Percentiles rank a stretch among this genome's conserved stretches.
These are phyloP conservation scores for Cucurbita pepo DNA, from an alignment of 306 rosid species.

Conservation along the genomic window DNA sequence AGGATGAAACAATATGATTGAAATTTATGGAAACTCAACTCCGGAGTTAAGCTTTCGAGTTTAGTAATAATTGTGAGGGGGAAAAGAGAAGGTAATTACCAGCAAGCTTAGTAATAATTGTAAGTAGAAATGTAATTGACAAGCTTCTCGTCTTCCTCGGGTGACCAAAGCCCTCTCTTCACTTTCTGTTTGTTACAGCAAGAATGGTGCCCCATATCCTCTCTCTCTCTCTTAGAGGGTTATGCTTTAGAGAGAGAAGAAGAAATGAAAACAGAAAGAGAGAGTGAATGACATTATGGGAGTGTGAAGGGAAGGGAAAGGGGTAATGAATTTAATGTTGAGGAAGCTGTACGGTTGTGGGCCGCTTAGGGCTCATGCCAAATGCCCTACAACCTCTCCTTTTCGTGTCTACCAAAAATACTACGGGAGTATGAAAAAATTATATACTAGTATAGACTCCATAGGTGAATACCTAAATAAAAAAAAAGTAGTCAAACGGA, in stretches of 20 bases:
- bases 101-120: slow-evolving; percentile 82
- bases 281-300: slow-evolving; percentile 7
- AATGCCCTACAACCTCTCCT: slow-evolving; percentile 33
- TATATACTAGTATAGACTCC: no score
- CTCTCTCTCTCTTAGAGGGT: background rate
- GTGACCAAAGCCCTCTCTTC: slow-evolving; percentile 96
- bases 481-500: no score
- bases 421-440: no score
- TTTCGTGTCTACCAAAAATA: slow-evolving; percentile 2
- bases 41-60: background rate
- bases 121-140: slow-evolving; percentile 68
- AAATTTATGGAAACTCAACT: no score
- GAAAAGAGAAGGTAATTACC: slow-evolving; percentile 15
- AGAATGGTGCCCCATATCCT: slow-evolving; percentile 74
- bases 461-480: no score
- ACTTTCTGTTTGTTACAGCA: slow-evolving; percentile 98
- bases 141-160: slow-evolving; percentile 96
- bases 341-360: slow-evolving; percentile 36
- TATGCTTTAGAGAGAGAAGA: background rate
- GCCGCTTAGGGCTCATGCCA: slow-evolving; percentile 39
- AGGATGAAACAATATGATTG: background rate
- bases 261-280: background rate
- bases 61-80: background rate
- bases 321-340: slow-evolving; percentile 57
- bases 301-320: slow-evolving; percentile 8